Conservation (phyloP, 1,139 yeast genomes). For the Pichia sp. region DNA sequence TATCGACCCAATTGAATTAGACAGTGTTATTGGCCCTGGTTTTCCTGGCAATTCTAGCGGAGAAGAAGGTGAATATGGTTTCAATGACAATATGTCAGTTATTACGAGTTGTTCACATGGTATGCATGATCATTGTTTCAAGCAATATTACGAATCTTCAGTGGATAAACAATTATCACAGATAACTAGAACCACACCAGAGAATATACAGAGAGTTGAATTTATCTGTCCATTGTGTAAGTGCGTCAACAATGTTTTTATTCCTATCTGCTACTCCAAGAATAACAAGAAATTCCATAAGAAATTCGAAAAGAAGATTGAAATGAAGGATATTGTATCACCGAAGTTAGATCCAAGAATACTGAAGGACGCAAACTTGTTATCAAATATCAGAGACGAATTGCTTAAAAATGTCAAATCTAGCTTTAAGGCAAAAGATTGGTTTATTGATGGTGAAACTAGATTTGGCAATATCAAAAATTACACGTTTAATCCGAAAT, state of each 20-base stretch:
- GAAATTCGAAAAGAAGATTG: slow-evolving; percentile 15
- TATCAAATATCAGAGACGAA: slow-evolving; percentile 22
- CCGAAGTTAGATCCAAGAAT: slow-evolving; percentile 17
- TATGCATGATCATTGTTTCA: slow-evolving; percentile 80
- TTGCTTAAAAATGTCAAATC: slow-evolving; percentile 22
- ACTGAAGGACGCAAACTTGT: slow-evolving; percentile 9
- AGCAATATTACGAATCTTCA: slow-evolving; percentile 56
- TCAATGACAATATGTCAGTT: slow-evolving; percentile 49
- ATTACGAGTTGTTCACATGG: slow-evolving; percentile 93
- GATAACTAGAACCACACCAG: slow-evolving; percentile 81
- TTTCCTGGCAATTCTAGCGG: slow-evolving; percentile 38
- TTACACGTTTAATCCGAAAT: slow-evolving; percentile 16
- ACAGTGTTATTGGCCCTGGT: slow-evolving; percentile 67
- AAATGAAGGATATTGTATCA: slow-evolving; percentile 10
- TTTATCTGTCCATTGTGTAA: slow-evolving; percentile 91
- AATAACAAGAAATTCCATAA: slow-evolving; percentile 31
- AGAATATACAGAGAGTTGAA: slow-evolving; percentile 65
- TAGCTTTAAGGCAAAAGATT: slow-evolving; percentile 25
- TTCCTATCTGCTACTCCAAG: slow-evolving; percentile 62
- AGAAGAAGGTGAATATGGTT: slow-evolving; percentile 28
- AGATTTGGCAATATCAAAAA: slow-evolving; percentile 11
- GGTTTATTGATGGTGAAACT: slow-evolving; percentile 26
- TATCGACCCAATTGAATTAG: slow-evolving; percentile 38
- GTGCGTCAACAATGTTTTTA: slow-evolving; percentile 76
- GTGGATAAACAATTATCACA: slow-evolving; percentile 57